A percentile compares a stretch with the other conserved stretches of the same genome.
Conservation (phyloP, 1,284 basidiomycete genomes). For the Gymnopus androsaceus region DNA sequence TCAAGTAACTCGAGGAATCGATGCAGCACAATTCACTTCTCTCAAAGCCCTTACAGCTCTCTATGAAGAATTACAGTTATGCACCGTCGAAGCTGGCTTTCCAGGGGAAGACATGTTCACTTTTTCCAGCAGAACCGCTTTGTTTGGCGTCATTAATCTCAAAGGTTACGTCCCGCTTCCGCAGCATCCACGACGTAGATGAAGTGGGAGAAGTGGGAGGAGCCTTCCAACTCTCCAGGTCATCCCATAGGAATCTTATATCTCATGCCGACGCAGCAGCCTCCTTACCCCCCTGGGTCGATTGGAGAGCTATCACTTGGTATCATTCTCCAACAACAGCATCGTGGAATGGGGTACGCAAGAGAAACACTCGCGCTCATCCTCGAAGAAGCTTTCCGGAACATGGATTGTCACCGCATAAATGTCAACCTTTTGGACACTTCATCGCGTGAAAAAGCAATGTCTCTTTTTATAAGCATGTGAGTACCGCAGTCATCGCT, state of each 20-base stretch:
- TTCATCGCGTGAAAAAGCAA: conserved; percentile 37
- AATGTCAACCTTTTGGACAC: conserved; percentile 51
- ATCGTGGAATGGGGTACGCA: conserved; percentile 45
- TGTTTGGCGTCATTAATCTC: conserved; percentile 39
- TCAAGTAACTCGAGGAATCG: background rate
- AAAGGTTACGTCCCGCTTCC: background rate
- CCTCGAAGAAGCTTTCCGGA: conserved; percentile 49
- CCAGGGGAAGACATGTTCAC: conserved; percentile 40
- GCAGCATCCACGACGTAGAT: background rate
- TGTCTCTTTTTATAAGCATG: conserved; percentile 46
- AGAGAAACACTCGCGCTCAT: conserved; percentile 45
- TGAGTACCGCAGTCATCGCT: conserved; percentile 25
- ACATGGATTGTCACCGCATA: conserved; percentile 53
- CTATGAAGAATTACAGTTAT: conserved; percentile 42
- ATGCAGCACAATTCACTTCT: background rate
- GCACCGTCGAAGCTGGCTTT: conserved; percentile 38
- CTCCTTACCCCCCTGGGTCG: conserved; percentile 23
- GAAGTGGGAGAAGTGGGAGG: background rate
- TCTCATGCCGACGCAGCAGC: conserved; percentile 32
- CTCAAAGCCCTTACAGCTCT: conserved; percentile 17
- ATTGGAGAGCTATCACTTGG: conserved; percentile 54
- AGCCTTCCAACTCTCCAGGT: no score
- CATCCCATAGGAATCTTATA: conserved; percentile 51
- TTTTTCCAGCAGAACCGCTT: conserved; percentile 37
- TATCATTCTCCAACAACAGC: conserved; percentile 40